Base-by-base conservation (phyloP, 169 alveolate species). In the Cryptosporidium ubiquitum region DNA sequence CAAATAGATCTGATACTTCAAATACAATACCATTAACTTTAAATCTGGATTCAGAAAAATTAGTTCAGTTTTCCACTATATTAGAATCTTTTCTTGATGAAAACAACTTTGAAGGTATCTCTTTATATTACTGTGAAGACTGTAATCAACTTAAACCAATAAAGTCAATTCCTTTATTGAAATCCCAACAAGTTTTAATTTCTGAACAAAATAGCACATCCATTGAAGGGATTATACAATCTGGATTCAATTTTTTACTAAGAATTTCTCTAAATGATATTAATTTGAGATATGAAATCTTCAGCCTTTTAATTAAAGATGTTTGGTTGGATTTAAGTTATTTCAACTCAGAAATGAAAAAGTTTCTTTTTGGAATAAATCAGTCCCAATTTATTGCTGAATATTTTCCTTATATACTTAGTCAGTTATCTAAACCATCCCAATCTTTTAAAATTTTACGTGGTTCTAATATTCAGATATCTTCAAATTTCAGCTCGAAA, bases 221-320 rank as follows among this genome's bases (percentile, higher is more conserved):
- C 18, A 5, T n/a, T n/a, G 37, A 1, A 5, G n/a, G 20, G 18
- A 7, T 7, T 26, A 26, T 0, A 0, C 37, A 55, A 26, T 1
- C 18, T 10, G 23, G 14, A n/a, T 0, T 10, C 26, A 64, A 33
- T 26, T 29, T 64, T 64, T 29, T 12, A 20, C 39, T 73, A 1
- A 40, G 9, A 1, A 3, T 51, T 18, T 51, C 55, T 31, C 47
- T 73, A 5, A 58, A 58, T n/a, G 14, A 55, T 18, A 73, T 73
- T 14, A 57, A 73, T 40, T 14, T 73, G 18, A 73, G 68, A 57
- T 73, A 55, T 37, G 85, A 73, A 55, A 33, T 73, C 51, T 73
- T 73, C 37, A 52, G 85, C 14, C 16, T 73, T 6, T 5, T 73
- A 40, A 58, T 73, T 6, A 73, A 73, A n/a, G 26, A 73, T 2